Conservation (phyloP, 2,329 filamentous ascomycete genomes). For the Penicillium glabrum region DNA sequence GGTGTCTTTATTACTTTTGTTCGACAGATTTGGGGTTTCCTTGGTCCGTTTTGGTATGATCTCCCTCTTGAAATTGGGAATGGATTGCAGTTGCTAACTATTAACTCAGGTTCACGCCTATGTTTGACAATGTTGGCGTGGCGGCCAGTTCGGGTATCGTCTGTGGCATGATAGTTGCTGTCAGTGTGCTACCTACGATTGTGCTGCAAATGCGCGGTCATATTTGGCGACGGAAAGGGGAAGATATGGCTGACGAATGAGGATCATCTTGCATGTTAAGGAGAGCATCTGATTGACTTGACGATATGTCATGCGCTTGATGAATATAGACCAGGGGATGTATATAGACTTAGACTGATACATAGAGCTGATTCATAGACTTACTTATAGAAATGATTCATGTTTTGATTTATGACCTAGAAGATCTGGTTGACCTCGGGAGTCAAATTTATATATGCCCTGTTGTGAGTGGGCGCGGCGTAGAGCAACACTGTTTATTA, state of each 20-base stretch:
- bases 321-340: background rate
- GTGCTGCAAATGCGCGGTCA: background rate
- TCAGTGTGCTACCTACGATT: constrained; percentile 33
- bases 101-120: constrained; percentile 30
- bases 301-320: background rate
- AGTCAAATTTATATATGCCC: no score
- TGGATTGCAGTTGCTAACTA: constrained; percentile 12
- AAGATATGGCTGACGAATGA: background rate
- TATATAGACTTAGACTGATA: background rate
- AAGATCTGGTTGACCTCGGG: background rate
- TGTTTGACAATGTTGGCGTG: constrained; percentile 37
- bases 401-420: background rate
- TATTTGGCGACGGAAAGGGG: background rate
- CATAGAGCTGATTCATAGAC: background rate
- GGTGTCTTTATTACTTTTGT: constrained; percentile 63
- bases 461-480: no score
- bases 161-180: constrained; percentile 29
- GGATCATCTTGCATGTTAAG: background rate
- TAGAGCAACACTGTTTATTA: no score
- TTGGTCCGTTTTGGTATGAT: constrained; percentile 40
- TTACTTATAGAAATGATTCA: background rate
- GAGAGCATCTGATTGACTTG: background rate
- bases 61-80: background rate
- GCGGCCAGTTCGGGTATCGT: constrained; percentile 33
- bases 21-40: constrained; percentile 43